phyloP scores from a whole-genome alignment of 257 asterid species.

The Nicotiana otophora region DNA sequence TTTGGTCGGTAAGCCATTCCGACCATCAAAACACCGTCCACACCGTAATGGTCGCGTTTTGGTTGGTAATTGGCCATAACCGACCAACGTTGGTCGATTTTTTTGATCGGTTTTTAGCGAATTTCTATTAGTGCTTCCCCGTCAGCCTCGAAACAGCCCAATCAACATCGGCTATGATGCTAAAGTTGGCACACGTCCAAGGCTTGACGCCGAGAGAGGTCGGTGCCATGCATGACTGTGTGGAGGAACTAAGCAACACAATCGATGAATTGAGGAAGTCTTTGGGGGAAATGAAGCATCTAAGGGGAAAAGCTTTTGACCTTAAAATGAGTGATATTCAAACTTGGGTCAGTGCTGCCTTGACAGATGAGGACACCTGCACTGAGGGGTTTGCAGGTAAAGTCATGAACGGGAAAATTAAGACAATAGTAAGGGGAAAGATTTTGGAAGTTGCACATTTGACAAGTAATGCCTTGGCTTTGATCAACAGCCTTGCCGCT shows the following conservation, averaged over 20 bases:
- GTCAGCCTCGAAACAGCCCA: conserved; percentile 35
- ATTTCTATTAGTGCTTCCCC: no score
- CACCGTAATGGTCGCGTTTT: no score
- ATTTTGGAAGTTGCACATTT: conserved; percentile 48
- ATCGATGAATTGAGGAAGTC: conserved; percentile 38
- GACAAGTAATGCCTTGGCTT: conserved; percentile 74
- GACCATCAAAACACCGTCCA: no score
- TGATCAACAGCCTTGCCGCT: conserved; percentile 42
- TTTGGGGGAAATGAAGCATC: conserved; percentile 38
- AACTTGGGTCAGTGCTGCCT: conserved; percentile 87
- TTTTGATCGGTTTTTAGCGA: no score
- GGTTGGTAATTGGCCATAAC: no score
- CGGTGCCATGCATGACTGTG: conserved; percentile 62
- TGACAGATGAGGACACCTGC: conserved; percentile 73
- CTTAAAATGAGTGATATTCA: conserved; percentile 39
- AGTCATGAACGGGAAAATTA: conserved; percentile 28
- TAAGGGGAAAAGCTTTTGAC: conserved; percentile 32
- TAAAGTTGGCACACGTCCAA: conserved; percentile 25
- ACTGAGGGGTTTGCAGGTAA: conserved; percentile 59
- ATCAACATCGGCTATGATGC: conserved; percentile 39
- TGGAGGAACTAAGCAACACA: conserved; percentile 53
- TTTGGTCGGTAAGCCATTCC: no score
- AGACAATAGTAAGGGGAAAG: conserved; percentile 30
- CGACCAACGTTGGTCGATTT: no score
- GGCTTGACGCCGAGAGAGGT: conserved; percentile 48